A percentile compares a stretch with the other conserved stretches of the same genome.
phyloP scores from a whole-genome alignment of 225 moss, liverwort and hornwort species.

The Pleurozium schreberi region DNA sequence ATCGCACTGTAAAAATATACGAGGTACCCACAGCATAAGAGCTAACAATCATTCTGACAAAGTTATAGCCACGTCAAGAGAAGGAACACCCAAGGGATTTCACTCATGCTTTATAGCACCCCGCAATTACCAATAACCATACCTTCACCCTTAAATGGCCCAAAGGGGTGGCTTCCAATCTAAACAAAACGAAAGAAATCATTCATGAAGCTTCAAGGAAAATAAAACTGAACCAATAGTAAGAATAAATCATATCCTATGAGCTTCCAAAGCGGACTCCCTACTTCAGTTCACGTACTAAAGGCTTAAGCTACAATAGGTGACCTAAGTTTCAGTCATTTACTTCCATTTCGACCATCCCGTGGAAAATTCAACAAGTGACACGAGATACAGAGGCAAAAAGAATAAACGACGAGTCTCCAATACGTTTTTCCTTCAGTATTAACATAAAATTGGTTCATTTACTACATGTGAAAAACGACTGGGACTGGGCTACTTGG shows the following conservation, averaged over 20 bases:
- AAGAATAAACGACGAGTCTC: not conserved
- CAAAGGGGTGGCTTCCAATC: not conserved
- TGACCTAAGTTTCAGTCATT: not conserved
- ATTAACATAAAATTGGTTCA: not conserved
- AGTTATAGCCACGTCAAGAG: not conserved
- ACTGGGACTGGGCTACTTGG: not conserved
- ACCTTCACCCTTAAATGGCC: not conserved
- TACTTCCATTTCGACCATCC: not conserved
- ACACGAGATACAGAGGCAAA: not conserved
- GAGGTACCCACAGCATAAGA: not conserved
- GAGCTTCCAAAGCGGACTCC: not conserved
- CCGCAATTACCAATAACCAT: not conserved
- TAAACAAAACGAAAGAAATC: not conserved
- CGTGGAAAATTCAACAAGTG: not conserved
- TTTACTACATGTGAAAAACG: not conserved
- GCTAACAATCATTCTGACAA: not conserved
- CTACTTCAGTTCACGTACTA: not conserved
- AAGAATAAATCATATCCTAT: not conserved
- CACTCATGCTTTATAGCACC: not conserved
- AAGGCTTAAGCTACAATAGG: not conserved
- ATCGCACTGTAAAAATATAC: slow-evolving; percentile 58
- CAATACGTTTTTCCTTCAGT: not conserved
- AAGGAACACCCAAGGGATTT: not conserved
- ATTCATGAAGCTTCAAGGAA: not conserved
- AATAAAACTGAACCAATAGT: not conserved